Evolutionary conservation across 148 eudicot genomes (phyloP), one percentile per base, ranked within the genome.

Genomic region (Agrostemma githago): DNA sequence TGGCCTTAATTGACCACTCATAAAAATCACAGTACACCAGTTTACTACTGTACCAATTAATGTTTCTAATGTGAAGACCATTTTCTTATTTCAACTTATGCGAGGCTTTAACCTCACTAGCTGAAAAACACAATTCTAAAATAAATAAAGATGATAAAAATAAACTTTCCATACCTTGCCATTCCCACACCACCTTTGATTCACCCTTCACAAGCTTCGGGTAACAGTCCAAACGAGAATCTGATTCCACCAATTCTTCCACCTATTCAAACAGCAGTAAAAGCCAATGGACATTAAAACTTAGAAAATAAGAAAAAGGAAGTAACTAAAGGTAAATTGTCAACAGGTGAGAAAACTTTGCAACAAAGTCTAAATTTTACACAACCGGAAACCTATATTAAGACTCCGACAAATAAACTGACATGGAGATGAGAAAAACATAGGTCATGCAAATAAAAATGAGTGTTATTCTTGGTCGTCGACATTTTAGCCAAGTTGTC

Each of bases 101-200:
- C 57, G 40, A 66, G 48, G 26, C 41, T 67, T 56, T 53, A 66
- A 44, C 2, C 11, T 60, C 61, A 44, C 67, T 72, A 43, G 7
- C 12, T 59, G 53, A 34, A 66, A 43, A 11, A 3, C 39, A 5
- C n/a, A 39, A 73, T 66, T 37, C 44, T 8, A 15, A 19, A 14
- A 12, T 12, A 10, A 15, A 71, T 53, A 20, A 2, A 60, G 59
- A 15, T 19, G 34, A 57, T 5, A 38, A 6, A 71, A 44, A 44
- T 19, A 46, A 39, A 42, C 74, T 76, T 56, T 72, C 43, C 46
- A 0, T 89, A 94, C 98, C 98, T 94, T 94, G 97, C 98, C 97
- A 94, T 82, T 94, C 98, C 98, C 98, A 94, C 69, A 94, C 98
- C 79, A 89, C 98, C 76, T 89, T 94, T 11, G 90, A 81, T 80